Base-by-base conservation (phyloP, 2,329 filamentous ascomycete species). In the Fusarium floridanum region DNA sequence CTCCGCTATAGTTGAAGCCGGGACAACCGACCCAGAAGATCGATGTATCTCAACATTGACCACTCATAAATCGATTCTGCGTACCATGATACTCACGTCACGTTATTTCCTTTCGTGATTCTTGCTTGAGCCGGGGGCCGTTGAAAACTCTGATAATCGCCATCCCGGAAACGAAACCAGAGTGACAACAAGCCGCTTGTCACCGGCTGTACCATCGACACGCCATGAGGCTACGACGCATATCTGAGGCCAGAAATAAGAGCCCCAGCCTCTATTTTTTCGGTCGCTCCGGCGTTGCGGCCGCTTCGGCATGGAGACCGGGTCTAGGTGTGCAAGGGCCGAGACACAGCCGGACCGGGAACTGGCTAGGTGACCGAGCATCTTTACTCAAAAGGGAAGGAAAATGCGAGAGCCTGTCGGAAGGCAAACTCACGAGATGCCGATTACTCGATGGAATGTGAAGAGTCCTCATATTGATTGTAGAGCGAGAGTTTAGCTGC, bases 1-100 rank as follows among this genome's bases (percentile, higher is more conserved):
- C n/a, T n/a, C n/a, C n/a, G n/a, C n/a, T n/a, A n/a, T n/a, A n/a
- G n/a, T n/a, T n/a, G n/a, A n/a, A n/a, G n/a, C n/a, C n/a, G n/a
- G n/a, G n/a, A n/a, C n/a, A n/a, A n/a, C n/a, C n/a, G n/a, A n/a
- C n/a, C n/a, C n/a, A n/a, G n/a, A n/a, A n/a, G n/a, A n/a, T n/a
- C n/a, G n/a, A n/a, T n/a, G n/a, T n/a, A n/a, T n/a, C n/a, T n/a
- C n/a, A n/a, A n/a, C n/a, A n/a, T n/a, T n/a, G n/a, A n/a, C n/a
- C n/a, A n/a, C n/a, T n/a, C n/a, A n/a, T n/a, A n/a, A n/a, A n/a
- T n/a, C n/a, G n/a, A n/a, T n/a, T n/a, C 10, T 43, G 39, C 5
- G 1, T 20, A 5, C 3, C 5, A 43, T 20, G n/a, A 12, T 6
- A 12, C 5, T 6, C 3, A 6, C 3, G n/a, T 4, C 5, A n/a